Percentiles rank a stretch among this genome's conserved stretches.
Conservation (phyloP, 108 stramenopile genomes). For the Epithemia pelagica region DNA sequence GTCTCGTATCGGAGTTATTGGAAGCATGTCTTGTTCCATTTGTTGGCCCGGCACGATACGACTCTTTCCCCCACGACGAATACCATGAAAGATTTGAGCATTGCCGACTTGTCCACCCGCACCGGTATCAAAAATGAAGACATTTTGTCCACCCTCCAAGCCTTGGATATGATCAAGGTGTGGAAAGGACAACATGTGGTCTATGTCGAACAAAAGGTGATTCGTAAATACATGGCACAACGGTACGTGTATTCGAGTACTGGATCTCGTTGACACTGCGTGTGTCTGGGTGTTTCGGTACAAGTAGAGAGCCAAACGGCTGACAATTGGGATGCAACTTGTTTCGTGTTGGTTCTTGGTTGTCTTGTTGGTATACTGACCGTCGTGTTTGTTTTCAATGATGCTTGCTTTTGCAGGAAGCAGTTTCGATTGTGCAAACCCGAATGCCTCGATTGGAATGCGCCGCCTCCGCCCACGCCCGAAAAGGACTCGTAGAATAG, state of each 20-base stretch:
- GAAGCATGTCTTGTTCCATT: conserved; percentile 71
- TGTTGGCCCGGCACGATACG: conserved; percentile 36
- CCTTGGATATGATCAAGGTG: conserved; percentile 89
- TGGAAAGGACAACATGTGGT: conserved; percentile 99
- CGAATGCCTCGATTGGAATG: conserved; percentile 2
- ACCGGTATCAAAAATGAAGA: conserved; percentile 97
- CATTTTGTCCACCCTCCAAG: conserved; percentile 94
- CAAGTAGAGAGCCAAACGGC: no score
- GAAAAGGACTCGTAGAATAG: neutral
- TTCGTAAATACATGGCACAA: conserved; percentile 68
- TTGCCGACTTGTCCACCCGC: conserved; percentile 74
- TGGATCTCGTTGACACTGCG: no score
- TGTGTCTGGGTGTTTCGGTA: no score
- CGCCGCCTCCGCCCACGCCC: neutral
- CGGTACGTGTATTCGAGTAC: no score
- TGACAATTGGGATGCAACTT: no score
- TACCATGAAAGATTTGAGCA: conserved; percentile 50
- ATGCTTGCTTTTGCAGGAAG: neutral
- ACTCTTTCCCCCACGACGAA: neutral
- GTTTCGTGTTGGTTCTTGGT: no score
- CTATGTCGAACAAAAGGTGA: conserved; percentile 68
- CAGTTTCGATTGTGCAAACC: conserved; percentile 9
- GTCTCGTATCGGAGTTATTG: conserved; percentile 93
- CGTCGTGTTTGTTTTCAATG: no score
- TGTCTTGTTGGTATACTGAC: no score